Evolutionary conservation across 371 early-diverging fungal genomes (phyloP), one percentile per base, ranked within the genome.

Genomic region (Catenaria anguillulae): DNA sequence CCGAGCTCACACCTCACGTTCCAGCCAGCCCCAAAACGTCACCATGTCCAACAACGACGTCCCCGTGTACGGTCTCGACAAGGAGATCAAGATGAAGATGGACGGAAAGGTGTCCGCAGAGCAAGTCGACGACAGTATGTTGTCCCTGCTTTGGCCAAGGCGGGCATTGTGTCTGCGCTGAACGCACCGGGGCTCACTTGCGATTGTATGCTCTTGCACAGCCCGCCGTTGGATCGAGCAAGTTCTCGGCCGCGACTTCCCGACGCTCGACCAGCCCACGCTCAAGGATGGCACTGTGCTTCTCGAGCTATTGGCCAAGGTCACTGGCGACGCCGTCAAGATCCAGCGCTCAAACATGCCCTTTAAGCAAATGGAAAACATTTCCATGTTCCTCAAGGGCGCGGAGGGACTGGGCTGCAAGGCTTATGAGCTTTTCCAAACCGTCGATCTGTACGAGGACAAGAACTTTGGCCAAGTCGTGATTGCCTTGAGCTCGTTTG

Each of bases 321-420:
- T 83, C n/a, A 70, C 71, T 26, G 81, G 82, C 0, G 77, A 78
- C 1, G 69, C 69, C 63, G 71, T 76, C 63, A 88, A 83, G 71
- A 70, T 80, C 63, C 81, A 78, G 63, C 71, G 75, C 6, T 85
- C 85, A 26, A 79, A 67, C 59, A 85, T 88, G 80, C 80, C 89
- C 6, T 94, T 92, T 72, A 82, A 86, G 63, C 87, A 87, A 79
- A 87, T 88, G 85, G 92, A 92, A 66, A 91, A 92, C 70, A 90
- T 92, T 69, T 78, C 82, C 61, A 74, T 69, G 58, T 94, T 94
- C 72, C 77, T 92, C 56, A 68, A 74, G 56, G 79, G 82, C n/a
- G 75, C 83, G 33, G 82, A 81, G 56, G 71, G 74, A 62, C 67
- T 88, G 26, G 90, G 90, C 40, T 85, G 88, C 29, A 88, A 88